Base-by-base conservation (phyloP, 352 stramenopile species). In the Globisporangium emineosum region DNA sequence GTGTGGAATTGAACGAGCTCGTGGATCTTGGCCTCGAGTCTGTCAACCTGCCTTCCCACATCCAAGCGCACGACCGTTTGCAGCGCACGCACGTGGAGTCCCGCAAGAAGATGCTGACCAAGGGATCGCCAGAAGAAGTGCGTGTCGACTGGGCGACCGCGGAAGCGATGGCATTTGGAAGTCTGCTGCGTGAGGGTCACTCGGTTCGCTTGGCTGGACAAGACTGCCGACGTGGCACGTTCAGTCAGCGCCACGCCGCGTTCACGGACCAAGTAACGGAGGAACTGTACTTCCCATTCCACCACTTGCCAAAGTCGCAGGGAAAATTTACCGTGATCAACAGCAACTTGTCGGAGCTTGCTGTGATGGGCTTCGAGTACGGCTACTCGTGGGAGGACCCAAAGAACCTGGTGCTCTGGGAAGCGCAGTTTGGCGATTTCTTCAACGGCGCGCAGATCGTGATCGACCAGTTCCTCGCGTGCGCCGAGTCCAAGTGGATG, bases 391-490 rank as follows among this genome's bases (percentile, higher is more conserved):
- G 90, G 64, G 88, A 96, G 60, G 83, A 88, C 61, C 86, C 87
- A 5, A 59, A 75, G 27, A 90, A 88, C 66, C 65, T 97, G 21
- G 78, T 91, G 47, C 78, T 97, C n/a, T 97, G 90, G 90, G 90
- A 97, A 54, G 90, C 90, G 9, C 90, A 97, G 64, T 97, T 97
- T 57, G 90, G 90, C 13, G 90, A 97, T 69, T 97, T 96, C 54
- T 85, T 86, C 75, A 97, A 97, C 57, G 82, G 84, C 29, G 89
- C 86, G 32, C 89, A 97, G 62, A 92, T 92, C 42, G 81, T 96
- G 53, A 95, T 97, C 60, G 90, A 97, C 62, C 83, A 91, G 60
- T 97, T 97, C 67, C 71, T 97, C 30, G 78, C 83, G 15, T 93
- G 78, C 56, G 87, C 76, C 37, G 90, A 97, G 65, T 87, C 80